phyloP scores from a whole-genome alignment of 1,139 yeast species.

The Geotrichum macrosporum region DNA sequence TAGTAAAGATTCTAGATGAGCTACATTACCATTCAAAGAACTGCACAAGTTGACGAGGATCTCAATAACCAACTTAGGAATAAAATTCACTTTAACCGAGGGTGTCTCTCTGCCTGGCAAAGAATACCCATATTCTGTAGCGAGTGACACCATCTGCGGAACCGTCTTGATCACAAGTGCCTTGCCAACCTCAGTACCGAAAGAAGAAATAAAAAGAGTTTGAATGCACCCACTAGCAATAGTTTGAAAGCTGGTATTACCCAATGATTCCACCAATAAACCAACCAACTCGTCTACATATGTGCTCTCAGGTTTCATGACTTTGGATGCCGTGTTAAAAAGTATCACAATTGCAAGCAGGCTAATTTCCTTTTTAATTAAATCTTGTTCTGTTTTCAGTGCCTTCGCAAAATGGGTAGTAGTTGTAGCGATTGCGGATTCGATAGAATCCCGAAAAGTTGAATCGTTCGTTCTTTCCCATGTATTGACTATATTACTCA shows the following conservation, averaged over 20 bases:
- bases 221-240: slow-evolving; percentile 57
- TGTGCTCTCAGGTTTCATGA: slow-evolving; percentile 37
- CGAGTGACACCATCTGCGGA: slow-evolving; percentile 39
- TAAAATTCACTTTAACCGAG: slow-evolving; percentile 16
- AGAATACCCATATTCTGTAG: slow-evolving; percentile 25
- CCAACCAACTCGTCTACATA: slow-evolving; percentile 37
- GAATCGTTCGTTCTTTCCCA: slow-evolving; percentile 23
- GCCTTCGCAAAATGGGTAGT: slow-evolving; percentile 24
- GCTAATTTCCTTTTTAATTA: slow-evolving; percentile 43
- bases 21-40: slow-evolving; percentile 33
- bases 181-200: slow-evolving; percentile 32
- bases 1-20: slow-evolving; percentile 33
- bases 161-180: slow-evolving; percentile 39
- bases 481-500: slow-evolving; percentile 34
- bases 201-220: slow-evolving; percentile 48
- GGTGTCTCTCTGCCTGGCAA: slow-evolving; percentile 1
- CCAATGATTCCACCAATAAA: slow-evolving; percentile 40
- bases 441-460: slow-evolving; percentile 36
- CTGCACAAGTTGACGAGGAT: slow-evolving; percentile 49
- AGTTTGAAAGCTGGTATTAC: slow-evolving; percentile 39
- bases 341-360: slow-evolving; percentile 58
- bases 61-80: slow-evolving; percentile 48
- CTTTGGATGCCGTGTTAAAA: slow-evolving; percentile 50
- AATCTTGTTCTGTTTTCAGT: slow-evolving; percentile 39
- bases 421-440: slow-evolving; percentile 35